Percentiles rank a stretch among this genome's conserved stretches.
Conservation (phyloP, 176 grass and related monocot species). For the Aechmea fasciata region DNA sequence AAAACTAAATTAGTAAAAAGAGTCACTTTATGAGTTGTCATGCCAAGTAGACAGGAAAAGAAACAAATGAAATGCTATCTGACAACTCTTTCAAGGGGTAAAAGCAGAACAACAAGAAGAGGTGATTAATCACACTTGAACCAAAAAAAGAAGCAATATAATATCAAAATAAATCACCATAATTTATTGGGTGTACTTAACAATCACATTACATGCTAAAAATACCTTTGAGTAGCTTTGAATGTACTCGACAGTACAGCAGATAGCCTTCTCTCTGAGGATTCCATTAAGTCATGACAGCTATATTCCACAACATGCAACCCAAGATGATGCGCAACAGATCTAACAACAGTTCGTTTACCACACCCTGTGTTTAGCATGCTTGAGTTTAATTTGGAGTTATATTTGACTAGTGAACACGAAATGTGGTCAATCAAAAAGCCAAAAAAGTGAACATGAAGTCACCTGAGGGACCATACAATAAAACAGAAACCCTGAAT, state of each 20-base stretch:
- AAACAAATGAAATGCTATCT: background rate
- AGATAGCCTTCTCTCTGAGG: slow-evolving; percentile 64
- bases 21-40: background rate
- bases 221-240: slow-evolving; percentile 76
- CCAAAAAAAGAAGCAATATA: background rate
- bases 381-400: background rate
- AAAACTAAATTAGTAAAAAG: slow-evolving; percentile 26
- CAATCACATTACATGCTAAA: slow-evolving; percentile 1
- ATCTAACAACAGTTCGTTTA: slow-evolving; percentile 62
- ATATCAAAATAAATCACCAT: background rate
- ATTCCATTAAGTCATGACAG: slow-evolving; percentile 69
- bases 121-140: background rate
- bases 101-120: background rate
- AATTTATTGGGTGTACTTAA: background rate
- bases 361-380: slow-evolving; percentile 57
- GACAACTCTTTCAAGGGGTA: background rate
- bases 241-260: slow-evolving; percentile 65
- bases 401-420: slow-evolving; percentile 6
- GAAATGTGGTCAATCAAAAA: slow-evolving; percentile 4
- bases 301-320: slow-evolving; percentile 86
- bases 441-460: background rate
- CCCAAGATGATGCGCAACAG: slow-evolving; percentile 61
- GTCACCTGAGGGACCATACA: slow-evolving; percentile 76
- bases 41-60: background rate
- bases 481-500: slow-evolving; percentile 68